Evolutionary conservation across 306 rosid genomes (phyloP).

Genomic region (Malus asiatica): DNA sequence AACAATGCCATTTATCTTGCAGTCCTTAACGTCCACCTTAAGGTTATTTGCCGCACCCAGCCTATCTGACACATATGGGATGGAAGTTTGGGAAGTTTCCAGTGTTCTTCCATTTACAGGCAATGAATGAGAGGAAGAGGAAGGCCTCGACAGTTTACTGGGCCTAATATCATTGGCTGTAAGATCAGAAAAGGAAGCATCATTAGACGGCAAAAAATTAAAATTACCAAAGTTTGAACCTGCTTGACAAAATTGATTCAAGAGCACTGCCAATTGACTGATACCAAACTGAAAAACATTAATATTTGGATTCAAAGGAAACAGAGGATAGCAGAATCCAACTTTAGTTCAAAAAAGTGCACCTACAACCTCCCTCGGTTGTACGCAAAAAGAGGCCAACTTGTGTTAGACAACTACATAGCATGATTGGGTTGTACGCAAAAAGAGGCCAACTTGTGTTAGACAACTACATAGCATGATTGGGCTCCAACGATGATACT

Average conservation of each 20-base stretch:
- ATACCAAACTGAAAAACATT: constrained; percentile 1
- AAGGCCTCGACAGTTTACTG: constrained; percentile 48
- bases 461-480: constrained; percentile 19
- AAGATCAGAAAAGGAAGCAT: constrained; percentile 31
- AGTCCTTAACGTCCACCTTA: constrained; percentile 45
- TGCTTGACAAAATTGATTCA: constrained; percentile 17
- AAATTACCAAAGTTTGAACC: constrained; percentile 13
- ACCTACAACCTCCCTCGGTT: constrained; percentile 20
- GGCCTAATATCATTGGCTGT: constrained; percentile 71
- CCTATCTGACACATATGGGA: constrained; percentile 35
- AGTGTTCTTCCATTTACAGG: constrained; percentile 64
- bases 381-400: neutral
- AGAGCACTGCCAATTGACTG: constrained; percentile 13
- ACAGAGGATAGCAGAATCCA: constrained; percentile 12
- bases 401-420: no score
- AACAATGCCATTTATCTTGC: constrained; percentile 54
- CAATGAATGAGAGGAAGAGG: constrained; percentile 40
- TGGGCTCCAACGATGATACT: constrained; percentile 3
- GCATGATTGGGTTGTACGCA: neutral
- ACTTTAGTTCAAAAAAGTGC: constrained; percentile 11
- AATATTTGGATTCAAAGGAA: constrained; percentile 10
- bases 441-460: constrained; percentile 18
- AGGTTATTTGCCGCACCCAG: constrained; percentile 27
- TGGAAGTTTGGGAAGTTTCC: constrained; percentile 49
- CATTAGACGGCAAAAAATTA: constrained; percentile 26